Percentiles rank a stretch among this genome's conserved stretches.
Conservation (phyloP, 2,329 filamentous ascomycete genomes). For the Lasiodiplodia theobromae region DNA sequence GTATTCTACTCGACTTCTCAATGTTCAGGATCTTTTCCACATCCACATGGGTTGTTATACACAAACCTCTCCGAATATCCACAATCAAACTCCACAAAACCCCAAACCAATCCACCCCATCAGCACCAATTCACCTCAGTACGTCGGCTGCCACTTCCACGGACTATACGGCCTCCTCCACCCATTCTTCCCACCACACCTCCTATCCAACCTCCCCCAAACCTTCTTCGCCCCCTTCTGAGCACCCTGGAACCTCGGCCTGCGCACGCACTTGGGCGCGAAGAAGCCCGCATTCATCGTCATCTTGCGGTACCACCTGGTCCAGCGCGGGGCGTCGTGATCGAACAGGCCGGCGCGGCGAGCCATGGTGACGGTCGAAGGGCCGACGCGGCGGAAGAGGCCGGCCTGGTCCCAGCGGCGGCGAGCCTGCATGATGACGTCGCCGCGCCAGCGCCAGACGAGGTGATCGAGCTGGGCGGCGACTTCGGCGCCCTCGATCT, state of each 20-base stretch:
- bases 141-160: neutral
- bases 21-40: too few relatives aligned
- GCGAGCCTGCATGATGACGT: conserved; percentile 18
- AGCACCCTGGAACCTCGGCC: neutral
- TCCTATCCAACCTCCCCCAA: conserved; percentile 1
- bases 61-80: too few relatives aligned
- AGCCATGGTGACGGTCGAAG: conserved; percentile 3
- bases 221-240: neutral
- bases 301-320: neutral
- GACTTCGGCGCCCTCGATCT: conserved; percentile 5
- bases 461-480: neutral
- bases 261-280: neutral
- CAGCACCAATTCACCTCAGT: neutral
- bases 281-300: neutral
- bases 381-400: neutral
- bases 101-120: neutral
- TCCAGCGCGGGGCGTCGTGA: neutral
- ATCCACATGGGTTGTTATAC: too few relatives aligned
- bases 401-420: conserved; percentile 20
- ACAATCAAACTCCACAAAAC: too few relatives aligned
- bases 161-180: neutral
- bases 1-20: too few relatives aligned
- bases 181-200: neutral
- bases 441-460: conserved; percentile 21
- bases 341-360: conserved; percentile 15